Evolutionary conservation across 1,284 basidiomycete species (phyloP), one percentile per base, ranked within the genome.

Genomic region (Cutaneotrichosporon sp.): DNA sequence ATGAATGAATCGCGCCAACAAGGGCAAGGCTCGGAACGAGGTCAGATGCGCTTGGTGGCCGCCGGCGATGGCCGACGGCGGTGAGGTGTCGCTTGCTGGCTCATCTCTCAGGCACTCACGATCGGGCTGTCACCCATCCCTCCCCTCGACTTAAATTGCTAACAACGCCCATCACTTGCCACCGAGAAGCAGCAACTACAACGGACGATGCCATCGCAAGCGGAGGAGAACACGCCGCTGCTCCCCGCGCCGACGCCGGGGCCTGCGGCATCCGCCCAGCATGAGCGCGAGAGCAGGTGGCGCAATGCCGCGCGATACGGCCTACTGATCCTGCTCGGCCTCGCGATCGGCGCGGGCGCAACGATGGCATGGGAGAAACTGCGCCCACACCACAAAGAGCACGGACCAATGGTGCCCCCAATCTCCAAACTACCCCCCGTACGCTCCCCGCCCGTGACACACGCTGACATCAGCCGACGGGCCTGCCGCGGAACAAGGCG

Each of bases 401-500:
- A 55, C 38, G 47, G 47, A 34, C 57, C 57, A 8, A 59, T 59
- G 57, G 57, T 59, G 18, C 57, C 57, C 15, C 57, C 57, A 9
- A 46, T 59, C 18, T 55, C 43, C 40, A 52, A 39, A 38, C 26
- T 59, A 21, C 57, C 57, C 1, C 57, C 57, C 7, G 57, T 59
- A 14, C 23, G n/a, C 21, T 2, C 18, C 18, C 7, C 12, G 7
- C 8, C 14, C 13, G 26, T 4, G 34, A 38, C 8, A 3, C 38
- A 50, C 5, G 44, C 43, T 56, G 30, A 56, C 44, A 2, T 43
- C 49, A 74, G 67, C 74, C 74, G 4, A 73, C 69, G 0, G 73
- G 72, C 39, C 60, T 72, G 30, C 74, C 72, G 1, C 68, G 78
- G 22, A 91, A 91, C 62, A 85, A 85, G 1, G 84, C 86, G 13